Evolutionary conservation across 2,329 filamentous ascomycete genomes (phyloP).

Genomic region (Neurospora crassa): DNA sequence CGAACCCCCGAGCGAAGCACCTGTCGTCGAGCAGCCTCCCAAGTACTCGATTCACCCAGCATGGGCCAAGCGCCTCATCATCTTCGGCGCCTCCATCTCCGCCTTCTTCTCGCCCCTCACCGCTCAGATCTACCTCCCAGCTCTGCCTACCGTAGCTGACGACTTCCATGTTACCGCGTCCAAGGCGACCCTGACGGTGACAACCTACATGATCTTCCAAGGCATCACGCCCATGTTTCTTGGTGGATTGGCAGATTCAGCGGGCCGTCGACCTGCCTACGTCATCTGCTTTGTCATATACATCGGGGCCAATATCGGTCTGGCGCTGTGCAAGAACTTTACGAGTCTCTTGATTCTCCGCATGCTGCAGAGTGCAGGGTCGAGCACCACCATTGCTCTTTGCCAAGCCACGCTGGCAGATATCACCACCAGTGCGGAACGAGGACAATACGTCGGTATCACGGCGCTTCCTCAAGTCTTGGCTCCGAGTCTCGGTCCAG

Average conservation of each 20-base stretch:
- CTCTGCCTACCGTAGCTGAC: slow-evolving; percentile 36
- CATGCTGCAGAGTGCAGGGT: slow-evolving; percentile 48
- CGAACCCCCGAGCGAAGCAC: slow-evolving; percentile 12
- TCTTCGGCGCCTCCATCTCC: slow-evolving; percentile 28
- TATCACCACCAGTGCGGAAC: slow-evolving; percentile 50
- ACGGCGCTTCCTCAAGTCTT: slow-evolving; percentile 39
- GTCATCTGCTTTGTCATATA: slow-evolving; percentile 43
- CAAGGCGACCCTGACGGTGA: slow-evolving; percentile 41
- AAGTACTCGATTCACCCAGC: slow-evolving; percentile 29
- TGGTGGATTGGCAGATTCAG: slow-evolving; percentile 44
- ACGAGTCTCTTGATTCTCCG: slow-evolving; percentile 42
- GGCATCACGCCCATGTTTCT: slow-evolving; percentile 32
- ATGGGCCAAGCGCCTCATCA: slow-evolving; percentile 31
- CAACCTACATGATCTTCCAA: slow-evolving; percentile 51
- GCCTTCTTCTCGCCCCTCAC: slow-evolving; percentile 38
- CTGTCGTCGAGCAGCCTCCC: slow-evolving; percentile 3
- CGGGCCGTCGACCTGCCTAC: slow-evolving; percentile 45
- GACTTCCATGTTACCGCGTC: slow-evolving; percentile 34
- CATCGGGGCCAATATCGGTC: slow-evolving; percentile 42
- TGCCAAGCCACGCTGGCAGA: slow-evolving; percentile 52
- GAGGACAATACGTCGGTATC: slow-evolving; percentile 49
- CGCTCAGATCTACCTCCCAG: slow-evolving; percentile 45
- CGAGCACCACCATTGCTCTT: slow-evolving; percentile 50
- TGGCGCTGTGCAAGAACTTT: slow-evolving; percentile 41
- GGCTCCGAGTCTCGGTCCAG: slow-evolving; percentile 28